phyloP scores from a whole-genome alignment of 139 green algal genomes.

The Parachlorella kessleri region DNA sequence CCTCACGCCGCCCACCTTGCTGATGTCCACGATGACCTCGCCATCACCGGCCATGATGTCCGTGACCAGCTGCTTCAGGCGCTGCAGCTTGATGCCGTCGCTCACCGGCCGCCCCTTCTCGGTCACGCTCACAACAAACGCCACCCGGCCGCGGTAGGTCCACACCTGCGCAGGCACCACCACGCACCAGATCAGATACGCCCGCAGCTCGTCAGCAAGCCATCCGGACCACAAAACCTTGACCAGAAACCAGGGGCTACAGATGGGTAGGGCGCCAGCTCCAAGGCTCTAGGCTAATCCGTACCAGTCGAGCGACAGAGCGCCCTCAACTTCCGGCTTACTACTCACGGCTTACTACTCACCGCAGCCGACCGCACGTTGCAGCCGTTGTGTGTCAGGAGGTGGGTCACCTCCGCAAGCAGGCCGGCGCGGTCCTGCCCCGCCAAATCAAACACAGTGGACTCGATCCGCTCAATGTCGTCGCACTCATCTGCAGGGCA shows the following conservation, averaged over 20 bases:
- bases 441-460: constrained; percentile 90
- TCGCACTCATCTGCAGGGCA: constrained; percentile 45
- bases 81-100: constrained; percentile 63
- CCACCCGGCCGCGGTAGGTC: constrained; percentile 79
- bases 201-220: too few relatives aligned
- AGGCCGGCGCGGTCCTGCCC: constrained; percentile 83
- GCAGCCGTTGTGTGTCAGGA: constrained; percentile 82
- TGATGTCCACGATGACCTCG: constrained; percentile 60
- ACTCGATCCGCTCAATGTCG: constrained; percentile 35
- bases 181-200: too few relatives aligned
- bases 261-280: too few relatives aligned
- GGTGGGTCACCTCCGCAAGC: constrained; percentile 80
- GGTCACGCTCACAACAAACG: constrained; percentile 82
- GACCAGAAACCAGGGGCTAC: too few relatives aligned
- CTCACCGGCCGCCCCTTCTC: constrained; percentile 66
- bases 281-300: too few relatives aligned
- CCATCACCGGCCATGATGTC: constrained; percentile 63
- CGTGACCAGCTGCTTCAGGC: constrained; percentile 68
- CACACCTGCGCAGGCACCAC: too few relatives aligned
- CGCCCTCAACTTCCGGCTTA: too few relatives aligned
- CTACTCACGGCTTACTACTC: too few relatives aligned
- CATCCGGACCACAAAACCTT: too few relatives aligned
- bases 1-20: constrained; percentile 43
- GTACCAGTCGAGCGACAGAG: too few relatives aligned
- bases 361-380: constrained; percentile 85